phyloP scores from a whole-genome alignment of 768 basidiomycete species.

The Boletus insuetus region DNA sequence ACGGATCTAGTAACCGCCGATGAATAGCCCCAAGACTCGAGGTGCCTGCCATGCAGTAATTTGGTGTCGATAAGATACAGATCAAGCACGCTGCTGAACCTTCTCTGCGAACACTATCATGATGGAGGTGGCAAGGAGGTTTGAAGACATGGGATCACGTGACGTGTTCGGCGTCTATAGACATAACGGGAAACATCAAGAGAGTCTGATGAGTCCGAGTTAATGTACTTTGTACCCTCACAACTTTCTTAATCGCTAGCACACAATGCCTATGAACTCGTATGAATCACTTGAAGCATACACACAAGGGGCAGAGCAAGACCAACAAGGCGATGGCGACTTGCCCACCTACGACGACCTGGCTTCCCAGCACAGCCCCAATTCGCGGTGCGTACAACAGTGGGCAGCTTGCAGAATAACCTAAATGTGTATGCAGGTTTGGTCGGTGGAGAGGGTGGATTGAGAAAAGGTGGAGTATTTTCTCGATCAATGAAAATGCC shows the following conservation, averaged over 20 bases:
- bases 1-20: background rate
- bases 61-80: too few relatives aligned
- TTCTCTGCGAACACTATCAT: too few relatives aligned
- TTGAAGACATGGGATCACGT: conserved; percentile 13
- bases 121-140: too few relatives aligned
- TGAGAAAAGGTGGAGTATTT: conserved; percentile 65
- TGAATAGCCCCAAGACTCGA: too few relatives aligned
- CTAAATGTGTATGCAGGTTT: conserved; percentile 49
- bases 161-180: background rate
- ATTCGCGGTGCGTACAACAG: conserved; percentile 62
- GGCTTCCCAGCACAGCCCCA: conserved; percentile 72
- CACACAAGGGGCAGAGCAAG: conserved; percentile 38
- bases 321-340: conserved; percentile 45
- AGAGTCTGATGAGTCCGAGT: background rate
- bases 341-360: conserved; percentile 82
- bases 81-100: too few relatives aligned
- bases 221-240: background rate
- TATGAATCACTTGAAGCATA: conserved; percentile 26
- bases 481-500: background rate
- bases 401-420: background rate
- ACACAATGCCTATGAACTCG: conserved; percentile 21
- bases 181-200: background rate
- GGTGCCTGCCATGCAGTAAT: too few relatives aligned
- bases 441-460: conserved; percentile 88
- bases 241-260: background rate